phyloP scores from a whole-genome alignment of 129 eudicot species.

The Flaveria robusta region DNA sequence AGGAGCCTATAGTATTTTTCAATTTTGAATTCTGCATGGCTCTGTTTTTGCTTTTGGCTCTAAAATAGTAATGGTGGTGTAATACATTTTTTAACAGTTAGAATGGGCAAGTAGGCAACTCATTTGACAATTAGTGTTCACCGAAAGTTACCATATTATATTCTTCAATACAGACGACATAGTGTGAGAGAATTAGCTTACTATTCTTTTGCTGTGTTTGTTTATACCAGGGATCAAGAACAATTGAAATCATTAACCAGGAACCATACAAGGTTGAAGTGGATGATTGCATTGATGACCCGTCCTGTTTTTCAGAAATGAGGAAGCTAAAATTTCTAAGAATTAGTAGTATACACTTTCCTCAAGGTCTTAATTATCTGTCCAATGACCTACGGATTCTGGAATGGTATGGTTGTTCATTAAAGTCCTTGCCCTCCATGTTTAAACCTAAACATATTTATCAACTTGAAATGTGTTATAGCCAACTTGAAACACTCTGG shows the following conservation, averaged over 20 bases:
- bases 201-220: neutral
- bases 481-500: slow-evolving; percentile 26
- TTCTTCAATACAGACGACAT: neutral
- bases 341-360: slow-evolving; percentile 23
- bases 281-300: slow-evolving; percentile 1
- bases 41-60: neutral
- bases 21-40: neutral
- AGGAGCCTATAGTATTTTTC: neutral
- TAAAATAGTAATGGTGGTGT: neutral
- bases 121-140: neutral
- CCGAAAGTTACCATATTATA: neutral
- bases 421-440: slow-evolving; percentile 26
- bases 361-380: slow-evolving; percentile 22
- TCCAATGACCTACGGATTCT: slow-evolving; percentile 27
- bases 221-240: slow-evolving; percentile 15
- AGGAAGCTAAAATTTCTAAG: slow-evolving; percentile 13
- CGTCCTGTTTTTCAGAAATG: slow-evolving; percentile 19
- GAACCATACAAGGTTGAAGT: neutral
- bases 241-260: slow-evolving; percentile 27
- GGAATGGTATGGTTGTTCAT: slow-evolving; percentile 30
- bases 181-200: neutral
- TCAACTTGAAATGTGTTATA: slow-evolving; percentile 27
- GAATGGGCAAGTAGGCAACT: neutral
- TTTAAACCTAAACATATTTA: slow-evolving; percentile 25
- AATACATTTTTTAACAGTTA: neutral